Conservation (phyloP, 2,329 filamentous ascomycete genomes). For the Periconia sp. region DNA sequence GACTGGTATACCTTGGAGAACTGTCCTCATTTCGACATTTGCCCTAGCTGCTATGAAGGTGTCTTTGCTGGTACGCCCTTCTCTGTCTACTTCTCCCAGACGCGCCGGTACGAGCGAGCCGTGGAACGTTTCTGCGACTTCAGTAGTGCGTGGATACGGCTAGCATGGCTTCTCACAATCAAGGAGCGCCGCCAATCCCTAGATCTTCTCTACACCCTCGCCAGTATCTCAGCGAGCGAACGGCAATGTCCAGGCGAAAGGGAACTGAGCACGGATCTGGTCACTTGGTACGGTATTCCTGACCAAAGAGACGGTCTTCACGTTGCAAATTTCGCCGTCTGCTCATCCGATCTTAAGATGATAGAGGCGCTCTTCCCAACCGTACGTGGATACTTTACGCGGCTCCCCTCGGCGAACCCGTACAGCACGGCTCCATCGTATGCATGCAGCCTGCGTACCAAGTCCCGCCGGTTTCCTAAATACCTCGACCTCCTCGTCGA, state of each 20-base stretch:
- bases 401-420: slow-evolving; percentile 53
- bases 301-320: slow-evolving; percentile 70
- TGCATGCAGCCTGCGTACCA: slow-evolving; percentile 73
- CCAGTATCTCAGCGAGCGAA: slow-evolving; percentile 64
- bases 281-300: slow-evolving; percentile 77
- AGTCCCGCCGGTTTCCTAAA: slow-evolving; percentile 60
- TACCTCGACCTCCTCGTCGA: slow-evolving; percentile 64
- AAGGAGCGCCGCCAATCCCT: slow-evolving; percentile 72
- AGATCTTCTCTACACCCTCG: slow-evolving; percentile 72
- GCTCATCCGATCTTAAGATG: slow-evolving; percentile 73
- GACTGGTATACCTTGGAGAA: slow-evolving; percentile 83
- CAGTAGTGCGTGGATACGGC: slow-evolving; percentile 79
- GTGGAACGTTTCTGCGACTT: slow-evolving; percentile 76
- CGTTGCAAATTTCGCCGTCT: slow-evolving; percentile 76
- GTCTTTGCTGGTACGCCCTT: slow-evolving; percentile 74
- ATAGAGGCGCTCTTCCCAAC: slow-evolving; percentile 76
- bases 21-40: slow-evolving; percentile 77
- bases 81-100: slow-evolving; percentile 68
- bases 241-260: slow-evolving; percentile 64
- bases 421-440: slow-evolving; percentile 48
- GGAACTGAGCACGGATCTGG: slow-evolving; percentile 53
- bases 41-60: slow-evolving; percentile 76
- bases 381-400: slow-evolving; percentile 69
- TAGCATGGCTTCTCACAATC: slow-evolving; percentile 81
- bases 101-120: slow-evolving; percentile 63